Conservation (phyloP, 106 monocot species). For the Dioscorea dumetorum region DNA sequence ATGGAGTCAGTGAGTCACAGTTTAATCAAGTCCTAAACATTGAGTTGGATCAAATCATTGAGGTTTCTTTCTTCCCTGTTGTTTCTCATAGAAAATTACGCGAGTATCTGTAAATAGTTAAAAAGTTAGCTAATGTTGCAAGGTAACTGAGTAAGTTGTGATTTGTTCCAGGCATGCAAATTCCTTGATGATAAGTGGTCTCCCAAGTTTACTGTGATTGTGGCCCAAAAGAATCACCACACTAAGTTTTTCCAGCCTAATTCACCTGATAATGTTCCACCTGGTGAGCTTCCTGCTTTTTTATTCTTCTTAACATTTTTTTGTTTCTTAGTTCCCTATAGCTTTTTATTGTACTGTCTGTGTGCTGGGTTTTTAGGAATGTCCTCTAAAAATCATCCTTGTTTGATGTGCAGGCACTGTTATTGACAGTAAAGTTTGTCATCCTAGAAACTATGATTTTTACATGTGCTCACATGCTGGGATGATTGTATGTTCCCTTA, state of each 20-base stretch:
- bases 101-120: too few relatives aligned
- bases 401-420: slow-evolving; percentile 65
- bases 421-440: slow-evolving; percentile 80
- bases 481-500: slow-evolving; percentile 66
- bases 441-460: slow-evolving; percentile 89
- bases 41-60: slow-evolving; percentile 91
- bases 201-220: slow-evolving; percentile 77
- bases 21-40: slow-evolving; percentile 89
- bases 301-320: too few relatives aligned
- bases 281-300: slow-evolving; percentile 32
- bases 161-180: slow-evolving; percentile 62
- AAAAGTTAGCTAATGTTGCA: too few relatives aligned
- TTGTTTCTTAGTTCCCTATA: too few relatives aligned
- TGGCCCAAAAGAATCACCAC: slow-evolving; percentile 95
- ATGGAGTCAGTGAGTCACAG: slow-evolving; percentile 96
- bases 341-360: too few relatives aligned
- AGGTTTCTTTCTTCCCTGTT: slow-evolving; percentile 29
- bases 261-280: slow-evolving; percentile 85
- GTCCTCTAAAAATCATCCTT: neutral
- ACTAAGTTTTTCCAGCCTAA: slow-evolving; percentile 76
- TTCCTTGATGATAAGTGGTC: slow-evolving; percentile 74
- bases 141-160: neutral
- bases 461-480: slow-evolving; percentile 96
- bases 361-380: too few relatives aligned
- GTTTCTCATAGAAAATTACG: too few relatives aligned